Percentiles rank a stretch among this genome's conserved stretches.
phyloP scores from a whole-genome alignment of 441 rosid species.

The Macaranga tanarius region DNA sequence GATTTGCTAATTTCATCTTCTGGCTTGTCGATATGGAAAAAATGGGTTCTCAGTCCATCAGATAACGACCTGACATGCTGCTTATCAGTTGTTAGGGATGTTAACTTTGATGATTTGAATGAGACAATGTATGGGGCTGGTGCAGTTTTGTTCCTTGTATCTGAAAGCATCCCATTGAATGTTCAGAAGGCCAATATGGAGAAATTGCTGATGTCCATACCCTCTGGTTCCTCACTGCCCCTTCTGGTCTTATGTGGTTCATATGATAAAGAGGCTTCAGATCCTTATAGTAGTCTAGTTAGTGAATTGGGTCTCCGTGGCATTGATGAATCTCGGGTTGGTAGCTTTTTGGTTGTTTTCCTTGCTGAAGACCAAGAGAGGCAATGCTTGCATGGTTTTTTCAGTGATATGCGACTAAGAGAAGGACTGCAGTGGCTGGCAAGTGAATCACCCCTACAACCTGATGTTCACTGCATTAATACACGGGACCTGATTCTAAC shows the following conservation, averaged over 20 bases:
- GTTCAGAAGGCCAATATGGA: constrained; percentile 59
- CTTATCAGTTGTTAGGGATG: constrained; percentile 67
- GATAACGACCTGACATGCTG: constrained; percentile 50
- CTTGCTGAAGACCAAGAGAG: constrained; percentile 47
- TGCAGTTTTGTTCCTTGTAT: constrained; percentile 70
- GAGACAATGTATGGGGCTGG: constrained; percentile 63
- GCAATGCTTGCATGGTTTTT: constrained; percentile 51
- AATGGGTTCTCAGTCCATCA: constrained; percentile 51
- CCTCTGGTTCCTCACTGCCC: constrained; percentile 68
- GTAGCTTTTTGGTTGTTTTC: constrained; percentile 53
- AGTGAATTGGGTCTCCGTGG: constrained; percentile 59
- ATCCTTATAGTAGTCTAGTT: constrained; percentile 42
- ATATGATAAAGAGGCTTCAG: constrained; percentile 35
- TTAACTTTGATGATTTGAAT: constrained; percentile 33
- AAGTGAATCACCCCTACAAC: constrained; percentile 65
- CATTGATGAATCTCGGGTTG: constrained; percentile 62
- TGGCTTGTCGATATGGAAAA: constrained; percentile 80
- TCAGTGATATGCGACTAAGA: constrained; percentile 59
- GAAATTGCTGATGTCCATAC: constrained; percentile 58
- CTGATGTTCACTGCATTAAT: constrained; percentile 50
- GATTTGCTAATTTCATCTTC: constrained; percentile 59
- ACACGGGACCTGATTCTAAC: constrained; percentile 58
- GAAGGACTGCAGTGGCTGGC: constrained; percentile 90
- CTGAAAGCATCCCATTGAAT: constrained; percentile 59
- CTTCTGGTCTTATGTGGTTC: constrained; percentile 70